A percentile compares a stretch with the other conserved stretches of the same genome.
These are phyloP conservation scores for Claviceps maximensis DNA, from an alignment of 2,329 filamentous ascomycete genomes.

Conservation along the genomic window DNA sequence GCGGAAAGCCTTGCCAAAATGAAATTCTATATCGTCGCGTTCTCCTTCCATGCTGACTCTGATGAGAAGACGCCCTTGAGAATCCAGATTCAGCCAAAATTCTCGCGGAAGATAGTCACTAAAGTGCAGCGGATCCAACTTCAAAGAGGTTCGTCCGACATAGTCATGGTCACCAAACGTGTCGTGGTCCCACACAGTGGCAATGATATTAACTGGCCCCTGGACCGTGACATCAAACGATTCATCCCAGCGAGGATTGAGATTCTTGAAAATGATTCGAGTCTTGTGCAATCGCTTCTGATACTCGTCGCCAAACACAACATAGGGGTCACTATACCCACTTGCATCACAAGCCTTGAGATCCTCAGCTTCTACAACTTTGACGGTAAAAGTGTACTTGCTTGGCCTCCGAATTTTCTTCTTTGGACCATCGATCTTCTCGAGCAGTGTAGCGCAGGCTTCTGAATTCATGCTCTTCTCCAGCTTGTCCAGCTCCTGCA, in stretches of 20 bases:
- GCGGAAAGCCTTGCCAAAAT: constrained; percentile 93
- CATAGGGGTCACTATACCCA: constrained; percentile 89
- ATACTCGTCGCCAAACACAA: constrained; percentile 93
- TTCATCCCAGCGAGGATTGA: constrained; percentile 96
- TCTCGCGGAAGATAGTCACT: constrained; percentile 90
- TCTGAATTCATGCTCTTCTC: constrained; percentile 87
- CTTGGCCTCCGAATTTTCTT: constrained; percentile 53
- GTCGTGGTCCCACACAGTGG: constrained; percentile 97
- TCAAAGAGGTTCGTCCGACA: constrained; percentile 89
- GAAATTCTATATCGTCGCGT: constrained; percentile 94
- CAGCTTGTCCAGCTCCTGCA: constrained; percentile 80
- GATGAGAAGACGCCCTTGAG: constrained; percentile 77
- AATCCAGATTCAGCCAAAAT: constrained; percentile 96
- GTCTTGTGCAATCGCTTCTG: constrained; percentile 95
- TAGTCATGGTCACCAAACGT: constrained; percentile 95
- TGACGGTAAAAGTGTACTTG: constrained; percentile 97
- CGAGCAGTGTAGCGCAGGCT: constrained; percentile 70
- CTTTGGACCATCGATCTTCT: constrained; percentile 57
- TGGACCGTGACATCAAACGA: constrained; percentile 90
- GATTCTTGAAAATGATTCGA: constrained; percentile 73
- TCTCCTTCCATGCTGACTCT: constrained; percentile 98
- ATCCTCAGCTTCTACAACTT: constrained; percentile 95
- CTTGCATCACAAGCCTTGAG: constrained; percentile 96
- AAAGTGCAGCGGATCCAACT: constrained; percentile 96
- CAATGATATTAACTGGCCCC: constrained; percentile 84